These are phyloP conservation scores for Xylaria acuta DNA, from an alignment of 495 filamentous ascomycete species.

Conservation along the genomic window DNA sequence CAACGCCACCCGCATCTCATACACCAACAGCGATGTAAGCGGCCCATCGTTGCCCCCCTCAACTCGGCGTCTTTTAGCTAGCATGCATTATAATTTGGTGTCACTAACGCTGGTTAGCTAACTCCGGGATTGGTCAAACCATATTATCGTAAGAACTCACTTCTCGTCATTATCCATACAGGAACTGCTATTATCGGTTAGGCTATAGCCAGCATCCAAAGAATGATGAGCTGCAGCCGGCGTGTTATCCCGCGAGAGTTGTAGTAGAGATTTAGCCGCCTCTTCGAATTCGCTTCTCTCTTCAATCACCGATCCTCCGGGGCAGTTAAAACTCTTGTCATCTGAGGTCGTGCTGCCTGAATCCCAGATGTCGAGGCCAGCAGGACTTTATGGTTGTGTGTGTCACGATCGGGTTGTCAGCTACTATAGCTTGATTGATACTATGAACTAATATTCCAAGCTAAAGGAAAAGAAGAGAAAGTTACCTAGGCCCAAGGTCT, in stretches of 20 bases:
- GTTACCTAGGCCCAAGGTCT: background rate
- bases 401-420: background rate
- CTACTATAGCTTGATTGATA: slow-evolving; percentile 1
- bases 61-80: slow-evolving; percentile 9
- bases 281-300: slow-evolving; percentile 15
- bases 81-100: slow-evolving; percentile 2
- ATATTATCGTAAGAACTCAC: slow-evolving; percentile 9
- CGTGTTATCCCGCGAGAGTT: slow-evolving; percentile 14
- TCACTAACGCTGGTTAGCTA: slow-evolving; percentile 7
- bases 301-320: slow-evolving; percentile 5
- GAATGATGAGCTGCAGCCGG: slow-evolving; percentile 11
- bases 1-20: background rate
- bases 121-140: slow-evolving; percentile 4
- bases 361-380: background rate
- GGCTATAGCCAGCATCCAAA: slow-evolving; percentile 14
- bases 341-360: background rate
- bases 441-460: slow-evolving; percentile 5
- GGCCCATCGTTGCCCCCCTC: slow-evolving; percentile 5
- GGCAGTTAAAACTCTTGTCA: background rate
- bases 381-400: background rate
- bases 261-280: slow-evolving; percentile 12
- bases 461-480: background rate
- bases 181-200: slow-evolving; percentile 15
- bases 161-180: slow-evolving; percentile 10
- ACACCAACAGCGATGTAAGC: background rate